Evolutionary conservation across 768 basidiomycete genomes (phyloP), one percentile per base, ranked within the genome.

Genomic region (Mycena amicta): DNA sequence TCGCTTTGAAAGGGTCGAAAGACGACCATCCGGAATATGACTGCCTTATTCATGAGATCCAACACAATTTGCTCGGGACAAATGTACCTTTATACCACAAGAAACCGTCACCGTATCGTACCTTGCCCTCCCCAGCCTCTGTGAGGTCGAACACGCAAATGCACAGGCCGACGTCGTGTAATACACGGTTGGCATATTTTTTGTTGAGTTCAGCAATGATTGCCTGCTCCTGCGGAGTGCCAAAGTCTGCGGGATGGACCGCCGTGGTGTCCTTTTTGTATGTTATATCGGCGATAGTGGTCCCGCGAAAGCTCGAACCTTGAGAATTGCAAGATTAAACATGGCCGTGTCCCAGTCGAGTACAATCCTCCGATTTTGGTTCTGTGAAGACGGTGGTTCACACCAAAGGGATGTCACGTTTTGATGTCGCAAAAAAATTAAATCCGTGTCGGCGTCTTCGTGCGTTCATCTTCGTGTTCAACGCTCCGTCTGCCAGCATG

Each of bases 71-170:
- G 46, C 50, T 8, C n/a, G n/a, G 31, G 3, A 53, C 18, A 45
- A 39, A 43, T n/a, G 60, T 52, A 95, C 95, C 85, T 81, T 91
- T 93, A 70, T 98, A 95, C 89, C 95, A 98, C 67, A 96, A 76
- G 68, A 87, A 88, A 0, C 96, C 96, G 72, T 99, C 96, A 0
- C 96, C 95, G 66, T 95, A 97, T 31, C 94, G 82, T 4, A 99
- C 88, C 61, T 90, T 95, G 1, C 96, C 96, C 68, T 98, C 95
- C 1, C 93, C 89, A 1, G 87, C 90, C 62, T 93, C 84, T 0
- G 87, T 76, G 39, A 99, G 75, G 71, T 98, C 96, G 60, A 94
- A 97, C 1, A 94, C 84, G 58, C 88, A 92, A 52, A 98, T 83
- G 62, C 93, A 95, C 23, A 99, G 83, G 1, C 96, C 96, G 56